phyloP scores from a whole-genome alignment of 495 filamentous ascomycete species.

The Xylaria castorea region DNA sequence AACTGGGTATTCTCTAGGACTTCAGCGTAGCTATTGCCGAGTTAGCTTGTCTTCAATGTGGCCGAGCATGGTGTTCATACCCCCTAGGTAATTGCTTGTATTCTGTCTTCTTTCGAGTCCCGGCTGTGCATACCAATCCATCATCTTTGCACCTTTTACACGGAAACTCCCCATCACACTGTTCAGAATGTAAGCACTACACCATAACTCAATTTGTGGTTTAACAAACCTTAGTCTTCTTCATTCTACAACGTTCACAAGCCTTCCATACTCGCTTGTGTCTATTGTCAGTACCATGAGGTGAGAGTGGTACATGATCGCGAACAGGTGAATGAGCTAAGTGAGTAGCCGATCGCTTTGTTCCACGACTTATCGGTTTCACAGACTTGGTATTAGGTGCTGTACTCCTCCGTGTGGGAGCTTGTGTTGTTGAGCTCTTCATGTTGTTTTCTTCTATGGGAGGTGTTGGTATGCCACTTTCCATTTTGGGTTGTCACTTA shows the following conservation, averaged over 20 bases:
- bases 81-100: constrained; percentile 64
- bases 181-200: constrained; percentile 27
- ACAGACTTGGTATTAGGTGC: constrained; percentile 39
- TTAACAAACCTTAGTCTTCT: constrained; percentile 69
- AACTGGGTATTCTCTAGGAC: constrained; percentile 65
- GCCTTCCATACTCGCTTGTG: constrained; percentile 75
- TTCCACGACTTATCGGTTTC: constrained; percentile 43
- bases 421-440: constrained; percentile 37
- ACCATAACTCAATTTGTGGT: not conserved
- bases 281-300: constrained; percentile 52
- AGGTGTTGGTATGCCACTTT: constrained; percentile 52
- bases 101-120: constrained; percentile 64
- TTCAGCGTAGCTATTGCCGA: constrained; percentile 56
- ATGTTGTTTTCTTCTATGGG: constrained; percentile 52
- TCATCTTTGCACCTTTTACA: constrained; percentile 73
- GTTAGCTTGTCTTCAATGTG: constrained; percentile 33
- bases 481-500: constrained; percentile 46
- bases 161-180: constrained; percentile 72
- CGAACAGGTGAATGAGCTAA: constrained; percentile 39
- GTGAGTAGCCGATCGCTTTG: constrained; percentile 40
- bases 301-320: constrained; percentile 44
- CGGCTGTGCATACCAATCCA: constrained; percentile 63
- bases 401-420: constrained; percentile 32
- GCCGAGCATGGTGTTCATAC: constrained; percentile 34
- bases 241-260: constrained; percentile 73